Conservation (phyloP, 2,329 filamentous ascomycete species). For the Aspergillus bombycis region DNA sequence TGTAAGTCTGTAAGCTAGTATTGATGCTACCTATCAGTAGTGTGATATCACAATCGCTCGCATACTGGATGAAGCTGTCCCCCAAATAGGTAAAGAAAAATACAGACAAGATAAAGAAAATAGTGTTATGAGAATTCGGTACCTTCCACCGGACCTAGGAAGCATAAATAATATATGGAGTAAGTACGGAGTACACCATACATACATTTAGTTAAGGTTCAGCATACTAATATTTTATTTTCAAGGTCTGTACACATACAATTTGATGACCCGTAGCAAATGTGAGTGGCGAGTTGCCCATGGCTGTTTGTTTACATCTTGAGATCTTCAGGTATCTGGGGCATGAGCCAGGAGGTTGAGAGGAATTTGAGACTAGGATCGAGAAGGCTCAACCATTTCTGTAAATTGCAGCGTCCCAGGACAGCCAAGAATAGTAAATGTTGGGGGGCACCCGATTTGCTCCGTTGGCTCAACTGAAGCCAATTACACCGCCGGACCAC, state of each 20-base stretch:
- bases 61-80: not conserved
- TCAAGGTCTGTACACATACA: not conserved
- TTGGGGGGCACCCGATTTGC: conserved; percentile 25
- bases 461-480: conserved; percentile 25
- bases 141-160: not conserved
- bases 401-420: not conserved
- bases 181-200: too few relatives aligned
- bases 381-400: conserved; percentile 1
- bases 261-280: not conserved
- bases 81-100: not conserved
- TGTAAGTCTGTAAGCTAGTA: too few relatives aligned
- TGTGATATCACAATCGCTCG: not conserved
- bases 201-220: too few relatives aligned
- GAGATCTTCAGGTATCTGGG: not conserved
- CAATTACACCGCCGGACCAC: conserved; percentile 18
- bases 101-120: not conserved
- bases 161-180: not conserved
- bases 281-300: not conserved
- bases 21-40: too few relatives aligned
- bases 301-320: not conserved
- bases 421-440: conserved; percentile 5
- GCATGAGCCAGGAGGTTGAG: not conserved
- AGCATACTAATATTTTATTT: not conserved
- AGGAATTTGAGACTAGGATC: not conserved
- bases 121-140: not conserved